Evolutionary conservation across 352 stramenopile genomes (phyloP).

Genomic region (Thalassiosira hispida): DNA sequence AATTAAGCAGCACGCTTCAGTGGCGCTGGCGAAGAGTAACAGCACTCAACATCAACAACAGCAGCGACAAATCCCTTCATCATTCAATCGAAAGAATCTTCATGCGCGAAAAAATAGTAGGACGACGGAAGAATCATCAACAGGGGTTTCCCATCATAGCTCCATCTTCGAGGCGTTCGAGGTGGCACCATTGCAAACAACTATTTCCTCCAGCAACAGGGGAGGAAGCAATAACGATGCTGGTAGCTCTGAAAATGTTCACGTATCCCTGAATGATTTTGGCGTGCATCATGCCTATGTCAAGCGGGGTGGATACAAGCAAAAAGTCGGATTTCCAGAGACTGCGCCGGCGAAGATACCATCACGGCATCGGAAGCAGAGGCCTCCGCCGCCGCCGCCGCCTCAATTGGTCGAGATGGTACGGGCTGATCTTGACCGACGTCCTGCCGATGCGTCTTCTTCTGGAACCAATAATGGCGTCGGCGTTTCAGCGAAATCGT

Average conservation of each 20-base stretch:
- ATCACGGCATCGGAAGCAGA: background rate
- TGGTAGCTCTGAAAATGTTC: no score
- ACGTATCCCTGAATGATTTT: conserved; percentile 26
- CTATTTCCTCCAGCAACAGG: background rate
- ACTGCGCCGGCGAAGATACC: background rate
- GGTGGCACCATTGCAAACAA: conserved; percentile 29
- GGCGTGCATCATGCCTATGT: conserved; percentile 27
- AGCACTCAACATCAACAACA: no score
- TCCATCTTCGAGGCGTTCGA: conserved; percentile 51
- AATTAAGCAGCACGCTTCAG: no score
- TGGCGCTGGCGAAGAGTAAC: no score
- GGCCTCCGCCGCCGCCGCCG: background rate
- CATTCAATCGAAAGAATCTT: conserved; percentile 1
- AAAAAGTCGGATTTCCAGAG: background rate
- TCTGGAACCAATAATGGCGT: no score
- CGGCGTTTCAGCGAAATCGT: background rate
- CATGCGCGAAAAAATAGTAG: background rate
- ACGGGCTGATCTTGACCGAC: no score
- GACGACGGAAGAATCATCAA: conserved; percentile 12
- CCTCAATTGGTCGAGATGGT: background rate
- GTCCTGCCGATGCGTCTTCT: no score
- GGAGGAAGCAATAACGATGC: no score
- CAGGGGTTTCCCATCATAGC: conserved; percentile 26
- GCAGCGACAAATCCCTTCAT: conserved; percentile 1
- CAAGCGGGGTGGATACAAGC: background rate